phyloP scores from a whole-genome alignment of 805 yeast genomes.

The Starmerella asiatica region DNA sequence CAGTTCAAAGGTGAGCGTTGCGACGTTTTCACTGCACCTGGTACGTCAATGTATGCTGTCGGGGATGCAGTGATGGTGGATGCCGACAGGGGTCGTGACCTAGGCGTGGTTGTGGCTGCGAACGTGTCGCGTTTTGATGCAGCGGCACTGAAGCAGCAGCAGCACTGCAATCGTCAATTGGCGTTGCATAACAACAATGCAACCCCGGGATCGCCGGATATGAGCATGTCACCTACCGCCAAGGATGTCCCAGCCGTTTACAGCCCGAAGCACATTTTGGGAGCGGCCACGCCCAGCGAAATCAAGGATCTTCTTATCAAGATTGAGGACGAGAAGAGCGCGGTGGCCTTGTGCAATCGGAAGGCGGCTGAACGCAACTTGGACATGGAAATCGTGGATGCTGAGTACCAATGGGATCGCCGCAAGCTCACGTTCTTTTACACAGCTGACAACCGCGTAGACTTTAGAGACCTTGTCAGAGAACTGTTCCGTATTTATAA shows the following conservation, averaged over 20 bases:
- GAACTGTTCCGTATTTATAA: slow-evolving; percentile 64
- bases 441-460: slow-evolving; percentile 50
- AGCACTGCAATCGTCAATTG: slow-evolving; percentile 58
- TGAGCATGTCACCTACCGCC: neutral
- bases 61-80: slow-evolving; percentile 71
- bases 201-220: neutral
- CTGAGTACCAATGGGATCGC: slow-evolving; percentile 78
- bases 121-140: slow-evolving; percentile 55
- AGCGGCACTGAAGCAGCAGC: slow-evolving; percentile 48
- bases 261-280: slow-evolving; percentile 53
- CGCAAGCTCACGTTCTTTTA: slow-evolving; percentile 69
- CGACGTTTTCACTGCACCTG: slow-evolving; percentile 60
- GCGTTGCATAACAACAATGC: slow-evolving; percentile 31
- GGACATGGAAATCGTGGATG: slow-evolving; percentile 53
- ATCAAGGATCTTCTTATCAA: slow-evolving; percentile 45
- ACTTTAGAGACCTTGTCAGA: slow-evolving; percentile 62
- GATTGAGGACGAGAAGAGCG: slow-evolving; percentile 54
- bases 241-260: slow-evolving; percentile 36
- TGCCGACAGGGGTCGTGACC: slow-evolving; percentile 69
- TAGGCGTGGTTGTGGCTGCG: slow-evolving; percentile 51
- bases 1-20: slow-evolving; percentile 68
- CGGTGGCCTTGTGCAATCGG: slow-evolving; percentile 50
- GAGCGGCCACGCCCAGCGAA: slow-evolving; percentile 51
- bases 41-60: slow-evolving; percentile 26
- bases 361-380: slow-evolving; percentile 37